Percentiles rank a stretch among this genome's conserved stretches.
phyloP scores from a whole-genome alignment of 2,329 filamentous ascomycete genomes.

The Ilyonectria robusta region DNA sequence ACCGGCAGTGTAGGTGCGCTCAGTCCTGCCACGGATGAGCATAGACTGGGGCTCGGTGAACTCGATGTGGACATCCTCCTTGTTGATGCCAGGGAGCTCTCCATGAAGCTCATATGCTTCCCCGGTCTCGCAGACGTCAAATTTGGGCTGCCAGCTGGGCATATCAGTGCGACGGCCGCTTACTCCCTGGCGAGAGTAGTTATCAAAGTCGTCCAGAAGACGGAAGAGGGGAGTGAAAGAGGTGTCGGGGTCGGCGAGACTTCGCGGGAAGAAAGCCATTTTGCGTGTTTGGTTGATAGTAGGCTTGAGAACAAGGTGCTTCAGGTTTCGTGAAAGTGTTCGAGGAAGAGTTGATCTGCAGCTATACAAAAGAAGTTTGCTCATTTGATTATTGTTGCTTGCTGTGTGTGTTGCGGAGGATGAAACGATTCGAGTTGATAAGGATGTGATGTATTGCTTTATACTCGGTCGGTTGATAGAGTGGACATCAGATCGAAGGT shows the following conservation, averaged over 20 bases:
- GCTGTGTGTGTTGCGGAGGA: no score
- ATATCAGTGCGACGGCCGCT: slow-evolving; percentile 49
- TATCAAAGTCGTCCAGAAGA: slow-evolving; percentile 75
- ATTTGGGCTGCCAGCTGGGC: slow-evolving; percentile 79
- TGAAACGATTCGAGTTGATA: no score
- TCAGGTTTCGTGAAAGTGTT: no score
- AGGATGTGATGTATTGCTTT: no score
- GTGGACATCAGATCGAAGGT: no score
- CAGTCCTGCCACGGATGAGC: slow-evolving; percentile 77
- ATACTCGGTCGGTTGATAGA: no score
- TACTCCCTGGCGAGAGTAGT: slow-evolving; percentile 60
- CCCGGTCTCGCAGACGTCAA: slow-evolving; percentile 81
- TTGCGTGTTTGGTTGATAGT: slow-evolving; percentile 50
- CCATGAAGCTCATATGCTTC: slow-evolving; percentile 82
- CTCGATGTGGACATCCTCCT: slow-evolving; percentile 82
- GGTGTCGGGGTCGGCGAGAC: slow-evolving; percentile 49
- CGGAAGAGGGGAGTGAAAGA: slow-evolving; percentile 74
- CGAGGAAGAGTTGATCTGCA: no score
- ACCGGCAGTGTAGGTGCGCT: slow-evolving; percentile 73
- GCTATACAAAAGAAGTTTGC: no score
- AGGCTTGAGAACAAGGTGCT: no score
- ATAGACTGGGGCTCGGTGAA: slow-evolving; percentile 84
- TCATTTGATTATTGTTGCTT: no score
- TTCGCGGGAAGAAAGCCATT: slow-evolving; percentile 69
- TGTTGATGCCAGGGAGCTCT: slow-evolving; percentile 82